Percentiles rank a stretch among this genome's conserved stretches.
Conservation (phyloP, 129 eudicot genomes). For the Lactuca sativa region DNA sequence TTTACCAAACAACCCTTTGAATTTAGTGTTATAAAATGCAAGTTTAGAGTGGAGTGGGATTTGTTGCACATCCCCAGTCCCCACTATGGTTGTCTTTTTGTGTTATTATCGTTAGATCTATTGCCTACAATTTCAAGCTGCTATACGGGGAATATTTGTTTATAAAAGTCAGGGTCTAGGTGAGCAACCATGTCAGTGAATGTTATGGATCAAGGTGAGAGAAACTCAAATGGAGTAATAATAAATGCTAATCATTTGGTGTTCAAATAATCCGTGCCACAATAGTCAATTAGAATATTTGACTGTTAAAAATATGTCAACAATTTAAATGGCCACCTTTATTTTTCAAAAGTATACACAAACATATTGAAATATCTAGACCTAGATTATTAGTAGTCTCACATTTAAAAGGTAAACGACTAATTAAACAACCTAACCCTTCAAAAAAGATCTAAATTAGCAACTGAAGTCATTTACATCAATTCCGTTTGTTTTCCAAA, state of each 20-base stretch:
- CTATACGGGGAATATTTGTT: neutral
- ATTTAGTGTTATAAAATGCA: neutral
- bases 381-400: too few relatives aligned
- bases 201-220: constrained; percentile 38
- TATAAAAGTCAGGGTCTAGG: constrained; percentile 18
- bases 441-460: too few relatives aligned
- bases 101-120: neutral
- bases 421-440: too few relatives aligned
- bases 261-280: neutral
- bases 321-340: too few relatives aligned
- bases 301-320: neutral
- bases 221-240: constrained; percentile 16
- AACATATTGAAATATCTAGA: too few relatives aligned
- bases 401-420: too few relatives aligned
- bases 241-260: constrained; percentile 32
- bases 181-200: constrained; percentile 39
- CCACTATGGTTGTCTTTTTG: constrained; percentile 4
- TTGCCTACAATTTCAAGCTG: constrained; percentile 1
- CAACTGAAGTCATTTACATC: too few relatives aligned
- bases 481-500: too few relatives aligned
- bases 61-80: neutral
- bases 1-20: too few relatives aligned
- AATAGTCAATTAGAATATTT: neutral
- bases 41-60: neutral
- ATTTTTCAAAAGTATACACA: too few relatives aligned